Evolutionary conservation across 2,329 filamentous ascomycete genomes (phyloP).

Genomic region (Trichophyton equinum): DNA sequence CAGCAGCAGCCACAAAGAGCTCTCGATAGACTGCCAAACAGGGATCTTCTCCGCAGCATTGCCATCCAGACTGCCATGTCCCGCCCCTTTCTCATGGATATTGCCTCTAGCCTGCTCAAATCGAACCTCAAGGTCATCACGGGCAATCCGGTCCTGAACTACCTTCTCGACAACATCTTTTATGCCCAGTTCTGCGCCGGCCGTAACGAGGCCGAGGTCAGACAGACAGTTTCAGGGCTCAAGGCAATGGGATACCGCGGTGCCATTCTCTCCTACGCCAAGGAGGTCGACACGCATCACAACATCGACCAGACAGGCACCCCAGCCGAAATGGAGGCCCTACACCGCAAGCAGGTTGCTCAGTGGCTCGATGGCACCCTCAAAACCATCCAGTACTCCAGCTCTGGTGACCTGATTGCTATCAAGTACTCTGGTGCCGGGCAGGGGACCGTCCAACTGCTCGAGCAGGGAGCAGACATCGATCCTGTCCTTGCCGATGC

Average conservation of each 20-base stretch:
- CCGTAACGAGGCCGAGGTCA: constrained; percentile 37
- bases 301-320: constrained; percentile 21
- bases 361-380: constrained; percentile 43
- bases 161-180: constrained; percentile 27
- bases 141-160: constrained; percentile 10
- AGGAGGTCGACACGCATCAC: constrained; percentile 42
- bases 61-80: constrained; percentile 14
- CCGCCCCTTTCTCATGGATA: constrained; percentile 11
- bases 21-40: constrained; percentile 11
- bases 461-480: constrained; percentile 11
- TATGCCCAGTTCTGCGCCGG: constrained; percentile 49
- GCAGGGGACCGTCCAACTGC: constrained; percentile 11
- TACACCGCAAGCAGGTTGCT: constrained; percentile 22
- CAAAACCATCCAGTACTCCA: constrained; percentile 41
- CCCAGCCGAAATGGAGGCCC: constrained; percentile 22
- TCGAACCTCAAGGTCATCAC: constrained; percentile 12
- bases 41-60: constrained; percentile 13
- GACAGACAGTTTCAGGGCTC: constrained; percentile 34
- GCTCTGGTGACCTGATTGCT: constrained; percentile 40
- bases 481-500: constrained; percentile 13
- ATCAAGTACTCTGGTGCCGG: constrained; percentile 63
- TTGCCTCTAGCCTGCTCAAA: constrained; percentile 11
- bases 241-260: constrained; percentile 41
- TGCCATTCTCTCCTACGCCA: constrained; percentile 43
- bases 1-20: constrained; percentile 7